Evolutionary conservation across 2,329 filamentous ascomycete species (phyloP), one percentile per base, ranked within the genome.

Genomic region (Aspergillus niger): DNA sequence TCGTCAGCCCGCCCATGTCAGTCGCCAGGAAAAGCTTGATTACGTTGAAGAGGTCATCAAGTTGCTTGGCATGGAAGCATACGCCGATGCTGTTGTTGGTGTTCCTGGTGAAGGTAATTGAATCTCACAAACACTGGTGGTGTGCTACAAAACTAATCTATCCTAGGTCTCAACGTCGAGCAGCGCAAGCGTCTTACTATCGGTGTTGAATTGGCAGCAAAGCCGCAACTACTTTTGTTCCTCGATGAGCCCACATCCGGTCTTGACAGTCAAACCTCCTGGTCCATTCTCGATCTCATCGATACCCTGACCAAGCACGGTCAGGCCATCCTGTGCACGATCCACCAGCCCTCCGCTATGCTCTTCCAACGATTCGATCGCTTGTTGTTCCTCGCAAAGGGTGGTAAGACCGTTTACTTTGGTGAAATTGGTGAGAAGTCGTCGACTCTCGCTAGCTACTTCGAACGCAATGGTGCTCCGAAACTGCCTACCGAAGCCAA

Each of bases 321-420:
- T 15, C 92, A 96, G 74, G 93, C 94, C 55, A 91, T 97, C 76
- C 87, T 97, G n/a, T 97, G 92, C 80, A 97, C 94, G 0, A 97
- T 97, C 63, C 94, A 98, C 75, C 94, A 98, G 76, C 94, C 94
- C n/a, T 96, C 91, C 13, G 92, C 93, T 36, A 92, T 96, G 84
- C 83, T 97, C 56, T 97, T 97, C 81, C 91, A 97, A 74, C 89
- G 91, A 60, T 97, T 89, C 56, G 87, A 89, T 62, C 82, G 83
- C 1, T 76, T 89, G 2, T 76, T 89, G 0, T 87, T 90, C 74
- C 80, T 90, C 3, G 86, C 86, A 8, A 82, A 79, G 58, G 88
- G 88, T 39, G 88, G 88, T 1, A 85, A 82, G 69, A 89, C 86
- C 0, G 86, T 90, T 0, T 91, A 91, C 69, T 90, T 90, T 72